Evolutionary conservation across 2,329 filamentous ascomycete species (phyloP), one percentile per base, ranked within the genome.

Genomic region (Trichoderma arundinaceum): DNA sequence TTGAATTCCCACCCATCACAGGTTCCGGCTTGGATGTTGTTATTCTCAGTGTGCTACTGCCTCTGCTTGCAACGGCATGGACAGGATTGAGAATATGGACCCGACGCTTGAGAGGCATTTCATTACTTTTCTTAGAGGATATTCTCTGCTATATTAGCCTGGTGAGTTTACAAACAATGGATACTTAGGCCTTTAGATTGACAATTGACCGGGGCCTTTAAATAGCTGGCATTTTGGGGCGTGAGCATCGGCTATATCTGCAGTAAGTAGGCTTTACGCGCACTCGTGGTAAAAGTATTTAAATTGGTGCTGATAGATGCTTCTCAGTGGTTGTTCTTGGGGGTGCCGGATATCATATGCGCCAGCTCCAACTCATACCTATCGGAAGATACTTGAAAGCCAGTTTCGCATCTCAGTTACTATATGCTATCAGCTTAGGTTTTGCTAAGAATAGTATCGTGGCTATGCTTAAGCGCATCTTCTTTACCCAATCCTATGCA

Each of bases 381-480:
- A 28, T 64, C 6, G 52, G 28, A 19, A 64, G 64, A 38, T 68
- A 68, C 12, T 67, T 66, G 15, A 66, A 71, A 39, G 64, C 65
- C 2, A 46, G 53, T 3, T 71, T 70, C 54, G 69, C 68, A 2
- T 62, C 62, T 5, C 66, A 70, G 44, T 60, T 71, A 5, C n/a
- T 71, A 2, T 71, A 71, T 48, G 69, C 69, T 9, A 17, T 69
- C 7, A 52, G 65, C 10, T 65, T 71, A 1, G 69, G 69, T 3
- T 69, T 64, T 9, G 67, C 68, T 12, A 71, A 71, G 39, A 70
- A 69, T 43, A 70, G 69, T 63, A 69, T 71, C 39, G 67, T 66
- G 13, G 66, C 48, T 63, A 70, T 71, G 69, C 65, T 71, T 12
- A 69, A 71, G 56, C 66, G 69, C 35, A 70, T 71, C 38, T 71